Percentiles rank a stretch among this genome's conserved stretches.
These are phyloP conservation scores for Mallotus japonicus DNA, from an alignment of 441 rosid genomes.

Conservation along the genomic window DNA sequence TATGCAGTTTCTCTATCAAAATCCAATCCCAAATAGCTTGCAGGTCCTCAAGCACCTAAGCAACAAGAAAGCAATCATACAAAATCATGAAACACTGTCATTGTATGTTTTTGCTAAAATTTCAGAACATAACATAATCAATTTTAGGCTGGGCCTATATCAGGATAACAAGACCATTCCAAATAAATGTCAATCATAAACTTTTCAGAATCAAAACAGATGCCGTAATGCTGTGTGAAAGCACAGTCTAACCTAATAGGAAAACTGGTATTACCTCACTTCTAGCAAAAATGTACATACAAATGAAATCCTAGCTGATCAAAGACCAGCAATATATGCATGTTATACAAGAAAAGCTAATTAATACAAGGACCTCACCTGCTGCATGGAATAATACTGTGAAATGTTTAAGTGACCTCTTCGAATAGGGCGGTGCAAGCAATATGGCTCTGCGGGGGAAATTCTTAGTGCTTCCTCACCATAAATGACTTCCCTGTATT, in stretches of 20 bases:
- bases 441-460: slow-evolving; percentile 72
- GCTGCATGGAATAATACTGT: slow-evolving; percentile 73
- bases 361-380: slow-evolving; percentile 42
- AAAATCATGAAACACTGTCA: slow-evolving; percentile 5
- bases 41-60: slow-evolving; percentile 85
- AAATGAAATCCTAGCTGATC: neutral
- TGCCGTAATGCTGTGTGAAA: neutral
- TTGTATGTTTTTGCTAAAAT: slow-evolving; percentile 8
- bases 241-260: neutral
- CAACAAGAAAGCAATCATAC: slow-evolving; percentile 12
- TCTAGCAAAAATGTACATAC: neutral
- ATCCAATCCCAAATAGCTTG: slow-evolving; percentile 90
- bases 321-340: slow-evolving; percentile 8
- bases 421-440: slow-evolving; percentile 75
- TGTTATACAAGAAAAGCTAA: slow-evolving; percentile 6
- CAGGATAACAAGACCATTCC: slow-evolving; percentile 2
- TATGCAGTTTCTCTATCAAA: slow-evolving; percentile 60
- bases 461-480: slow-evolving; percentile 90
- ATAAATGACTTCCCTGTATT: slow-evolving; percentile 54
- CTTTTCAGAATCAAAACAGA: neutral
- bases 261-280: neutral
- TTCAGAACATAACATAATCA: slow-evolving; percentile 12
- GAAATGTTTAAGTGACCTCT: slow-evolving; percentile 95
- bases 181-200: neutral
- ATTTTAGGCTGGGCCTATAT: neutral